Evolutionary conservation across 129 eudicot genomes (phyloP).

Genomic region (Flaveria trinervia): DNA sequence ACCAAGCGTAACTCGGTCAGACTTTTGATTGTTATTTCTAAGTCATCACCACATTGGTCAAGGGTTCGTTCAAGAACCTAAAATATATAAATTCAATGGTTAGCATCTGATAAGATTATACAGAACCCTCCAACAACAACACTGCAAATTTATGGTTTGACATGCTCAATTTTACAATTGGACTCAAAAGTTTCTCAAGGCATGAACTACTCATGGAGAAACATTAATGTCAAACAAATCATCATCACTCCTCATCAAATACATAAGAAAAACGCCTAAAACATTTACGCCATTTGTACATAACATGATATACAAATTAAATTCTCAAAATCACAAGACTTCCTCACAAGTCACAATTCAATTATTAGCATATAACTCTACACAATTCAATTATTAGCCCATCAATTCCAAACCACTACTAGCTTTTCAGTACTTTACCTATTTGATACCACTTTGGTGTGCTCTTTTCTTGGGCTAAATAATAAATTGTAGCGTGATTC

Average conservation of each 20-base stretch:
- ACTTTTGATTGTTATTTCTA: slow-evolving; percentile 81
- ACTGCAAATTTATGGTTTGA: neutral
- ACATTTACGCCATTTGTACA: neutral
- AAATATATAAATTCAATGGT: neutral
- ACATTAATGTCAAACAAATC: neutral
- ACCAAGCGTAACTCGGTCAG: slow-evolving; percentile 76
- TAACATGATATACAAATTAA: neutral
- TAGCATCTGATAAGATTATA: slow-evolving; percentile 18
- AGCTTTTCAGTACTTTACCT: too few relatives aligned
- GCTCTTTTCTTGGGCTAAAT: too few relatives aligned
- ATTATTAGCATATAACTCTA: neutral
- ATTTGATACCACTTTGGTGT: too few relatives aligned
- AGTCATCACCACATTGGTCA: slow-evolving; percentile 74
- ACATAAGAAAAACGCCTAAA: neutral
- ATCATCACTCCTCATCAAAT: neutral
- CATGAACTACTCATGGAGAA: neutral
- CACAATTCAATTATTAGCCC: neutral
- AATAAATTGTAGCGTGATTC: too few relatives aligned
- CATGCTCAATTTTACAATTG: neutral
- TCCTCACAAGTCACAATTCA: neutral
- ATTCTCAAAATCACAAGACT: neutral
- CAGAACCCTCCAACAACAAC: neutral
- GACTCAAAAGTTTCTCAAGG: neutral
- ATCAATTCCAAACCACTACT: too few relatives aligned
- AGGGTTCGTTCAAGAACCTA: slow-evolving; percentile 83